phyloP scores from a whole-genome alignment of 352 stramenopile genomes.

The Pythium dissimile region DNA sequence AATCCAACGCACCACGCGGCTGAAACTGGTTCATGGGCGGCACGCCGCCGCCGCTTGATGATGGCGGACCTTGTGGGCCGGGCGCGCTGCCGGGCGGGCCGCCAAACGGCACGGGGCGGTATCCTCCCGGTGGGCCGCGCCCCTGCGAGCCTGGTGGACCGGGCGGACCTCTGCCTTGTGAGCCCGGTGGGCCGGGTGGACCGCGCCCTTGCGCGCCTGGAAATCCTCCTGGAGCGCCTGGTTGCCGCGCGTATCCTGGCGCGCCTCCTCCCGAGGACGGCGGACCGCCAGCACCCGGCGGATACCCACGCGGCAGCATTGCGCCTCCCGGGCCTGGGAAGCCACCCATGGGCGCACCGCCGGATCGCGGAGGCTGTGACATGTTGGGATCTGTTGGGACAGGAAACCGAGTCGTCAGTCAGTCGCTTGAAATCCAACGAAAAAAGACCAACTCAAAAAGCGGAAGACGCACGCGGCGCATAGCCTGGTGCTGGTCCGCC shows the following conservation, averaged over 20 bases:
- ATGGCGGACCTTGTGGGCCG: constrained; percentile 27
- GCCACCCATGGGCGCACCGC: constrained; percentile 1
- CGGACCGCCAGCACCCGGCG: constrained; percentile 8
- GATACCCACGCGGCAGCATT: background rate
- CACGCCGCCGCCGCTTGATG: constrained; percentile 24
- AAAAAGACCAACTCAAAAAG: background rate
- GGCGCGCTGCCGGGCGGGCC: constrained; percentile 17
- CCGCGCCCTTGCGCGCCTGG: too few species aligned
- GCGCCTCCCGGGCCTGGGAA: background rate
- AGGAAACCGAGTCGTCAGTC: background rate
- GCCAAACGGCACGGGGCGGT: constrained; percentile 2
- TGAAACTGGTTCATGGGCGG: constrained; percentile 45
- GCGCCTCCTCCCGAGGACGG: constrained; percentile 15
- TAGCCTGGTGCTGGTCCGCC: background rate
- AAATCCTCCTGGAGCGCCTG: constrained; percentile 22
- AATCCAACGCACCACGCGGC: constrained; percentile 20
- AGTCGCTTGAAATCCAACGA: background rate
- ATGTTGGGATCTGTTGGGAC: constrained; percentile 6
- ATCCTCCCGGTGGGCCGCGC: background rate
- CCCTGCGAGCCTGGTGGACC: constrained; percentile 23
- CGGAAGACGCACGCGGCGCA: background rate
- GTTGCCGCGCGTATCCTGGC: constrained; percentile 9
- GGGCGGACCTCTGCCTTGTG: constrained; percentile 6
- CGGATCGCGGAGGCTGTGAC: constrained; percentile 12
- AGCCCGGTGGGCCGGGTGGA: constrained; percentile 8